Evolutionary conservation across 352 stramenopile genomes (phyloP).

Genomic region (Globisporangium uncinulatum): DNA sequence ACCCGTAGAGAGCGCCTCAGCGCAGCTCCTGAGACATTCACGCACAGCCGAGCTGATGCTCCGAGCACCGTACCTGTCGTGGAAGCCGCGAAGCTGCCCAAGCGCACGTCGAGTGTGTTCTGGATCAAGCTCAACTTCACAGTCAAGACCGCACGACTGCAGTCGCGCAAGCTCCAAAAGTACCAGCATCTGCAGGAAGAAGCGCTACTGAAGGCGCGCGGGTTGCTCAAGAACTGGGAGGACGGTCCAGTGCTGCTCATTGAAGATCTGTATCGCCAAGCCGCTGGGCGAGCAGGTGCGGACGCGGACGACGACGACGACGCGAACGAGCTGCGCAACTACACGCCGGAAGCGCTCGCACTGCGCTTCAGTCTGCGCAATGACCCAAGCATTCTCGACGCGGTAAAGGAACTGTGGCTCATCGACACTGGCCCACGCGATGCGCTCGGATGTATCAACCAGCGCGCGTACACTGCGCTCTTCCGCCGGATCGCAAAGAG

Average conservation of each 20-base stretch:
- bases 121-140: constrained; percentile 79
- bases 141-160: constrained; percentile 53
- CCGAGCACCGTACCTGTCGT: no score
- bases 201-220: constrained; percentile 46
- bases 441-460: constrained; percentile 52
- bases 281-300: constrained; percentile 29
- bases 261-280: constrained; percentile 51
- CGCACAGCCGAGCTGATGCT: background rate
- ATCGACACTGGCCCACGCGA: constrained; percentile 49
- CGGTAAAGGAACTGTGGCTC: constrained; percentile 47
- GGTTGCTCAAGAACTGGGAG: constrained; percentile 63
- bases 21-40: background rate
- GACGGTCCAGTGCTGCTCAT: constrained; percentile 51
- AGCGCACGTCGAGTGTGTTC: constrained; percentile 35
- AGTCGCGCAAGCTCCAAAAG: constrained; percentile 62
- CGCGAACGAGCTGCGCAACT: constrained; percentile 54
- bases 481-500: constrained; percentile 56
- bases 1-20: background rate
- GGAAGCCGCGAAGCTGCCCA: constrained; percentile 3
- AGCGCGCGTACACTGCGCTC: constrained; percentile 38
- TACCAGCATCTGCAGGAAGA: constrained; percentile 73
- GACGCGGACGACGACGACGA: constrained; percentile 25
- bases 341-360: constrained; percentile 57
- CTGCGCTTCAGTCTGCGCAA: constrained; percentile 65
- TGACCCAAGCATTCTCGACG: constrained; percentile 34